Evolutionary conservation across 768 basidiomycete species (phyloP), one percentile per base, ranked within the genome.

Genomic region (Rhodotorula kratochvilovae): DNA sequence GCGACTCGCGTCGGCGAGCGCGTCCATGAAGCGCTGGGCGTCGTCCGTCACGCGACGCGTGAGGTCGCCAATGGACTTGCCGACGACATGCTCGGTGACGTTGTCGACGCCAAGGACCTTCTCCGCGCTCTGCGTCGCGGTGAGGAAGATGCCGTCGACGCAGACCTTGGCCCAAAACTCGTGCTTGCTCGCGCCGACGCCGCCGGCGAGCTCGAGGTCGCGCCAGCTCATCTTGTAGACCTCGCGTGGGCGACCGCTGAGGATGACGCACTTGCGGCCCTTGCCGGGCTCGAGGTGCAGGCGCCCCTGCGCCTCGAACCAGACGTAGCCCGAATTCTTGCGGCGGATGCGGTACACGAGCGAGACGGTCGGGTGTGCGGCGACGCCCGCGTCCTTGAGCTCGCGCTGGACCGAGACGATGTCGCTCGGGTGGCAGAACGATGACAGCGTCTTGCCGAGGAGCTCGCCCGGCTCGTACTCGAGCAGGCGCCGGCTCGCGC

Each of bases 251-350:
- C 95, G 84, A 1, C 89, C 94, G 66, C 86, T 87, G n/a, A 99
- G 84, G 46, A 99, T 87, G 77, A 99, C 92, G 3, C 92, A 91
- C 81, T 98, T 96, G 48, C 92, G 83, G 1, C 92, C 92, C 78
- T 97, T 97, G 2, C 92, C 92, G 0, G 92, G 89, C 81, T 97
- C 94, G 61, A 70, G 85, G 77, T 94, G 89, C 51, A 98, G 84
- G 42, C 91, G 84, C 2, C 95, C 95, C n/a, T 88, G 84, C 61
- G 88, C 89, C 79, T 96, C 92, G 25, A 98, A 83, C 95, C 95
- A 99, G 29, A 92, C 85, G 80, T 89, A 93, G 3, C 83, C 83
- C 58, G 73, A 86, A 57, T 80, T 75, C 79, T 90, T 91, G 13
- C 88, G 86, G 42, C 85, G 84, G 15, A 91, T 90, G 5, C 95